phyloP scores from a whole-genome alignment of 257 asterid species.

The Vinca minor region DNA sequence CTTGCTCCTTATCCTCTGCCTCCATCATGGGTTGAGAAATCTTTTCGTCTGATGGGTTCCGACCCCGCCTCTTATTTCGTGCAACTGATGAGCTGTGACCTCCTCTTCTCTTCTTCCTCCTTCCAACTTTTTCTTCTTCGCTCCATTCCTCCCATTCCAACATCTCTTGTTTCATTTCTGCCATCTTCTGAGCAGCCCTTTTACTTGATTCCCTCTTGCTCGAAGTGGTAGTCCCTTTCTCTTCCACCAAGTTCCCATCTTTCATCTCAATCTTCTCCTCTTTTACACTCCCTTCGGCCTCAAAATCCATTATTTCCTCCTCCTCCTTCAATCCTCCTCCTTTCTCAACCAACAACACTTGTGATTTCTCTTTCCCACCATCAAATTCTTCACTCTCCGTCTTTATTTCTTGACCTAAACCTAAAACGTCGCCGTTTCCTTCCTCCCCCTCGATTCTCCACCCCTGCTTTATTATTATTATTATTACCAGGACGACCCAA shows the following conservation, averaged over 20 bases:
- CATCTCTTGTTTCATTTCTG: not conserved
- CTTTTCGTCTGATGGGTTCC: no score
- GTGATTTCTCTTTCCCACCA: slow-evolving; percentile 1
- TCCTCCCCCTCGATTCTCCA: not conserved
- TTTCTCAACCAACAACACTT: not conserved
- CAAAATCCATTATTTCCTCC: not conserved
- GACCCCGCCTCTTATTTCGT: no score
- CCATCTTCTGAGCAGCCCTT: slow-evolving; percentile 1
- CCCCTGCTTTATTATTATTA: no score
- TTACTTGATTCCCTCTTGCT: not conserved
- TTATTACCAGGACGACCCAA: not conserved
- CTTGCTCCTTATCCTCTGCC: no score
- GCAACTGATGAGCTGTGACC: no score
- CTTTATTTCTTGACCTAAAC: not conserved
- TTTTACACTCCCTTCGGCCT: not conserved
- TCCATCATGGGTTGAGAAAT: no score
- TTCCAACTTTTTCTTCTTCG: not conserved
- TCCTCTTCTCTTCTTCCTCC: slow-evolving; percentile 7
- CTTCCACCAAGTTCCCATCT: not conserved
- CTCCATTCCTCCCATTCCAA: slow-evolving; percentile 4
- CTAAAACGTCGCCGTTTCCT: not conserved
- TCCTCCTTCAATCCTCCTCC: not conserved
- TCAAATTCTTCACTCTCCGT: not conserved
- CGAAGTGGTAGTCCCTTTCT: not conserved
- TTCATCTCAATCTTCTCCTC: not conserved